phyloP scores from a whole-genome alignment of 345 rosid genomes.

The Hypericum androsaemum region DNA sequence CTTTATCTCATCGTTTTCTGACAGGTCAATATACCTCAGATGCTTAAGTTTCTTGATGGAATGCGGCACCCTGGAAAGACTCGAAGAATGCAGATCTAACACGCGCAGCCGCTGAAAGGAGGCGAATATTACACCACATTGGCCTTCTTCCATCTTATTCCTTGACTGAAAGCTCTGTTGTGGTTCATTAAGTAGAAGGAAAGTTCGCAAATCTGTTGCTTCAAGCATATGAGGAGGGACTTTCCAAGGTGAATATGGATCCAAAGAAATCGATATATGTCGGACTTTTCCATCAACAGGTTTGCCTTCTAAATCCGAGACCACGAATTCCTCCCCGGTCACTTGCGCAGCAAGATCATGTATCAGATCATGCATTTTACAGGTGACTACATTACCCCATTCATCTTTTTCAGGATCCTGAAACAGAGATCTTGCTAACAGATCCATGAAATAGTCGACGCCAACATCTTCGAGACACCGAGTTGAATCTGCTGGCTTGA shows the following conservation, averaged over 20 bases:
- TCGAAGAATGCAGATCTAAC: background rate
- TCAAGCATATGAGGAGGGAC: too few species aligned
- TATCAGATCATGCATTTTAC: slow-evolving; percentile 20
- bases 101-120: background rate
- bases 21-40: background rate
- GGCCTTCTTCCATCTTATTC: background rate
- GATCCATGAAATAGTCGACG: background rate
- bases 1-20: background rate
- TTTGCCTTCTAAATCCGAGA: rapidly evolving
- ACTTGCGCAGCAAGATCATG: slow-evolving; percentile 13
- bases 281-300: too few species aligned
- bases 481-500: background rate
- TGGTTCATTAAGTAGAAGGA: too few species aligned
- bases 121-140: background rate
- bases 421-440: slow-evolving; percentile 12
- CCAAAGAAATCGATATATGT: background rate
- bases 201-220: too few species aligned
- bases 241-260: too few species aligned
- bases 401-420: slow-evolving; percentile 6
- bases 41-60: background rate
- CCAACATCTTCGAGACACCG: background rate
- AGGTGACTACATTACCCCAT: rapidly evolving
- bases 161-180: too few species aligned
- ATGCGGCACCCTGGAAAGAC: background rate
- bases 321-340: background rate